Evolutionary conservation across 495 filamentous ascomycete genomes (phyloP).

Genomic region (Aspergillus campestris): DNA sequence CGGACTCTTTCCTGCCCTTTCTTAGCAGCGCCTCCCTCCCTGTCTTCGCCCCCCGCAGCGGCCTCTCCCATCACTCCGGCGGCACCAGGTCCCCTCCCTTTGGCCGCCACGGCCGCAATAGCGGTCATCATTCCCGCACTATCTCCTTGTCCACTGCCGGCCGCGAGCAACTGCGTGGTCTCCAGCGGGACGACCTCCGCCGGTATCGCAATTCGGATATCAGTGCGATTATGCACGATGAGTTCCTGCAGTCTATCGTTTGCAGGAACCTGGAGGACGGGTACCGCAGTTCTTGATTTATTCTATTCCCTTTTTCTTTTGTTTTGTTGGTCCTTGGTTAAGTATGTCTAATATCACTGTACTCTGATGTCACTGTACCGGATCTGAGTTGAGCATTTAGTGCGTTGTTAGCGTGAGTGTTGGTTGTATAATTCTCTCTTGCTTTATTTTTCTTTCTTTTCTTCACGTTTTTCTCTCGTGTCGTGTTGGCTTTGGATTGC

Average conservation of each 20-base stretch:
- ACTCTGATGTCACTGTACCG: too few relatives aligned
- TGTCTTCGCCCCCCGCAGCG: slow-evolving; percentile 30
- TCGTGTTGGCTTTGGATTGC: too few relatives aligned
- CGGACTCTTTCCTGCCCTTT: slow-evolving; percentile 20
- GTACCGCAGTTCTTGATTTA: not conserved
- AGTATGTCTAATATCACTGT: too few relatives aligned
- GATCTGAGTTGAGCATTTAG: too few relatives aligned
- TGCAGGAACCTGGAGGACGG: slow-evolving; percentile 10
- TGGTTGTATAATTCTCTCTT: too few relatives aligned
- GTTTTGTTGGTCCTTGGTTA: too few relatives aligned
- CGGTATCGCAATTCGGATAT: slow-evolving; percentile 37
- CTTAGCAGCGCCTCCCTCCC: slow-evolving; percentile 22
- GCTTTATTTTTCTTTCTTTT: too few relatives aligned
- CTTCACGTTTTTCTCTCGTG: too few relatives aligned
- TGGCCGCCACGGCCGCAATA: slow-evolving; percentile 9
- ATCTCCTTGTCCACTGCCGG: slow-evolving; percentile 25
- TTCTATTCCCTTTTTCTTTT: not conserved
- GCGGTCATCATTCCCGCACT: slow-evolving; percentile 13
- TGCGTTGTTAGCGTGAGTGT: too few relatives aligned
- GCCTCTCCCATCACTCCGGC: slow-evolving; percentile 10
- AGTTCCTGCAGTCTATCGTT: slow-evolving; percentile 27
- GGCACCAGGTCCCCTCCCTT: slow-evolving; percentile 11
- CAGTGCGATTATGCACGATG: slow-evolving; percentile 33
- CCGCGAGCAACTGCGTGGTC: slow-evolving; percentile 28
- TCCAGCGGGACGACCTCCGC: slow-evolving; percentile 29